phyloP scores from a whole-genome alignment of 1,284 basidiomycete genomes.

The Ustilago trichophora region DNA sequence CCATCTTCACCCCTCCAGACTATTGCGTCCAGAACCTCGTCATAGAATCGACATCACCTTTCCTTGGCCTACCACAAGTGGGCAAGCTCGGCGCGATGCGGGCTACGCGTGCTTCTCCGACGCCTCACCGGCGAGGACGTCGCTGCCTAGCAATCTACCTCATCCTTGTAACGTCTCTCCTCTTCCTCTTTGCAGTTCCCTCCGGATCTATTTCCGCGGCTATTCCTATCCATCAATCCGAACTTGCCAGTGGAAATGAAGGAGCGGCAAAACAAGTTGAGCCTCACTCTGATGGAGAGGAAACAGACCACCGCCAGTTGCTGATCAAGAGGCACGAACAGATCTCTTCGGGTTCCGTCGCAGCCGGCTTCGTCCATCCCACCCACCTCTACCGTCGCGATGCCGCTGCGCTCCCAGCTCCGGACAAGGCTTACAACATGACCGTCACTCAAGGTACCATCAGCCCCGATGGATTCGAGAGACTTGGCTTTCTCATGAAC shows the following conservation, averaged over 20 bases:
- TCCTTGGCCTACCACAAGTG: too few relatives aligned
- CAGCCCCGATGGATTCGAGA: constrained; percentile 42
- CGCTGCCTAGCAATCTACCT: background rate
- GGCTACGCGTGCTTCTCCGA: background rate
- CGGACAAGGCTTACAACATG: constrained; percentile 37
- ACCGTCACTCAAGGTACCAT: constrained; percentile 36
- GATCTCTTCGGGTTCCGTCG: constrained; percentile 27
- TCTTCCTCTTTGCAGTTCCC: constrained; percentile 1
- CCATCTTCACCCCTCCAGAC: too few relatives aligned
- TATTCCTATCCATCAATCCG: constrained; percentile 2
- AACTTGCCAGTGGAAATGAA: background rate
- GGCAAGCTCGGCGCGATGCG: background rate
- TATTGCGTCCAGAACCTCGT: too few relatives aligned
- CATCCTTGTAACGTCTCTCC: background rate
- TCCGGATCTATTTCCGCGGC: constrained; percentile 2
- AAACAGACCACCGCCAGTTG: constrained; percentile 17
- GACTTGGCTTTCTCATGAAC: constrained; percentile 49
- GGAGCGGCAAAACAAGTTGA: background rate
- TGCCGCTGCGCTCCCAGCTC: constrained; percentile 31
- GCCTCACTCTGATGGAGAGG: background rate
- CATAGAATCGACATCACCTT: too few relatives aligned
- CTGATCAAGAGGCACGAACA: constrained; percentile 26
- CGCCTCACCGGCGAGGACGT: background rate
- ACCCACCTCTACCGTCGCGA: constrained; percentile 37
- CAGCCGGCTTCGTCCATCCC: constrained; percentile 31